These are phyloP conservation scores for Gymnopilus junonius DNA, from an alignment of 768 basidiomycete species.

Conservation along the genomic window DNA sequence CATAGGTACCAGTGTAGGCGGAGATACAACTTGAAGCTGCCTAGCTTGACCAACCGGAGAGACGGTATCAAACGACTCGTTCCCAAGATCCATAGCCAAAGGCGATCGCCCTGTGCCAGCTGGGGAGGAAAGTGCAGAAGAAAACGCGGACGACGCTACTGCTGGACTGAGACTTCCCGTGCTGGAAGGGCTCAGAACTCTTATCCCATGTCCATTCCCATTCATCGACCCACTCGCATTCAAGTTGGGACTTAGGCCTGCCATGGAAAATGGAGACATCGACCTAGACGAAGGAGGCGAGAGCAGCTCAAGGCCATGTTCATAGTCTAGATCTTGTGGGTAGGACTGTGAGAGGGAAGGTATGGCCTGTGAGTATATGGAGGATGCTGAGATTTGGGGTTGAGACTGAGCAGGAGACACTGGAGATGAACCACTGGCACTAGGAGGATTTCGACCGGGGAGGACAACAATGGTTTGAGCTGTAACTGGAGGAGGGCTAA, in stretches of 20 bases:
- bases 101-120: conserved; percentile 3
- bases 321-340: conserved; percentile 46
- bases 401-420: conserved; percentile 12
- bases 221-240: not conserved
- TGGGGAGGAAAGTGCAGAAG: conserved; percentile 14
- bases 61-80: conserved; percentile 20
- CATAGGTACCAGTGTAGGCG: not conserved
- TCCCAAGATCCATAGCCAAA: conserved; percentile 17
- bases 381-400: conserved; percentile 11
- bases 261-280: conserved; percentile 43
- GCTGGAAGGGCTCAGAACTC: conserved; percentile 9
- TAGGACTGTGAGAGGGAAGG: conserved; percentile 48
- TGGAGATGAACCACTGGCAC: not conserved
- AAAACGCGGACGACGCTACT: conserved; percentile 11
- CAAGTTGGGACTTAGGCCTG: conserved; percentile 21
- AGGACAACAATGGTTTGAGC: not conserved
- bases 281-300: conserved; percentile 48
- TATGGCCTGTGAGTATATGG: conserved; percentile 21
- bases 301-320: conserved; percentile 46
- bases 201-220: not conserved
- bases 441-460: not conserved
- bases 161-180: no score
- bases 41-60: conserved; percentile 12
- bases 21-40: not conserved
- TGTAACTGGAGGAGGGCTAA: not conserved